Conservation (phyloP, 208 protist species). For the Porcisia hertigi region DNA sequence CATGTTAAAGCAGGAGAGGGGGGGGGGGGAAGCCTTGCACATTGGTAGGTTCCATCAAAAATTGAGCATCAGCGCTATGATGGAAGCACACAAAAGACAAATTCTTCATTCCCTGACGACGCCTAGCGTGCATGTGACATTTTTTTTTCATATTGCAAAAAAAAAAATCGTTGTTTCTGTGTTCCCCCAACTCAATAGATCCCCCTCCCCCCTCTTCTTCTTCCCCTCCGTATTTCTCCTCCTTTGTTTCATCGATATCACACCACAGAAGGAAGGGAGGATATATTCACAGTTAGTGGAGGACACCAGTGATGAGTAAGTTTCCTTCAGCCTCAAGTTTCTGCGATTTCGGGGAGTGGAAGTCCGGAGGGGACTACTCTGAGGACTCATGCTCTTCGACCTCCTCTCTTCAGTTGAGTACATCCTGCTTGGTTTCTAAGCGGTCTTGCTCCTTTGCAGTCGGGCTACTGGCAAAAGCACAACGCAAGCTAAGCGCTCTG, state of each 20-base stretch:
- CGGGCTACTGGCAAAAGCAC: background rate
- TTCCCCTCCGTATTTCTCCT: background rate
- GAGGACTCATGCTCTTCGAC: slow-evolving; percentile 14
- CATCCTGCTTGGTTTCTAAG: slow-evolving; percentile 2
- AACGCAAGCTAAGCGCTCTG: slow-evolving; percentile 34
- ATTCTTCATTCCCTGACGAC: background rate
- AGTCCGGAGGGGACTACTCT: slow-evolving; percentile 20
- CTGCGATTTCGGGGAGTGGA: slow-evolving; percentile 28
- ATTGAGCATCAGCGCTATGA: background rate
- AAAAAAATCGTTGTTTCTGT: too few species aligned
- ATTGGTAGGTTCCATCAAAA: background rate
- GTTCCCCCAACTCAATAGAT: background rate
- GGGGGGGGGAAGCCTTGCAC: background rate
- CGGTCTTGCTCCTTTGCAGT: background rate
- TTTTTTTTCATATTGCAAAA: too few species aligned
- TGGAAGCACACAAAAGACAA: too few species aligned
- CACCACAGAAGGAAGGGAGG: background rate
- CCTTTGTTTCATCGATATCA: background rate
- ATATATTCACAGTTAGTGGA: background rate
- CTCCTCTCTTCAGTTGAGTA: slow-evolving; percentile 3
- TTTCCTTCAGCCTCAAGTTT: background rate
- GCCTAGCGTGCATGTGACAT: background rate
- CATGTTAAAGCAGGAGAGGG: background rate
- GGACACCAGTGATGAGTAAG: background rate
- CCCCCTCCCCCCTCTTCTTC: background rate